Conservation (phyloP, 371 early-diverging fungal species). For the Apophysomyces trapeziformis region DNA sequence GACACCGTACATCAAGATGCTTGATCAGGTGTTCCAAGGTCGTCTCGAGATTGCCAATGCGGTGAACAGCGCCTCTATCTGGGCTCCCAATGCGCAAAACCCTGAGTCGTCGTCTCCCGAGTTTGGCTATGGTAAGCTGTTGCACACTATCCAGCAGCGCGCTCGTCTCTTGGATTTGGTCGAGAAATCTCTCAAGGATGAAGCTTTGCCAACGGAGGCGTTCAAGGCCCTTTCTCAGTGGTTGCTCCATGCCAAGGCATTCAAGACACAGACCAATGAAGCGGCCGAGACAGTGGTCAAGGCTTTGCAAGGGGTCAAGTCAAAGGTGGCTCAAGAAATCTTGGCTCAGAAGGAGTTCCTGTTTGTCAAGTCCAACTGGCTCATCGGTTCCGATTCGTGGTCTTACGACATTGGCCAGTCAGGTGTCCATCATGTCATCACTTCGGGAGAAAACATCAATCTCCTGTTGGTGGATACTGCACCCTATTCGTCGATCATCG, state of each 20-base stretch:
- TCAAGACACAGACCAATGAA: conserved; percentile 48
- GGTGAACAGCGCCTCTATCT: conserved; percentile 51
- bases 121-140: conserved; percentile 82
- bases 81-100: conserved; percentile 44
- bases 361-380: conserved; percentile 78
- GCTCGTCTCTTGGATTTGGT: conserved; percentile 68
- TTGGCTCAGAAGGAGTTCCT: conserved; percentile 45
- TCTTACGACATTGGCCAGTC: conserved; percentile 86
- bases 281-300: conserved; percentile 42
- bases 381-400: conserved; percentile 88
- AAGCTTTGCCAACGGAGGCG: conserved; percentile 52
- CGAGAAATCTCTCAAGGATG: conserved; percentile 57
- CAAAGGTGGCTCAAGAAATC: conserved; percentile 27
- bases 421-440: conserved; percentile 89
- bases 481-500: conserved; percentile 62
- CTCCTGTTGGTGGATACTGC: conserved; percentile 86
- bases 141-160: conserved; percentile 74
- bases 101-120: conserved; percentile 71
- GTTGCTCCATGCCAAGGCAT: conserved; percentile 66
- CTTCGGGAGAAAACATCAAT: conserved; percentile 85
- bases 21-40: conserved; percentile 76
- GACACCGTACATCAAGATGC: conserved; percentile 81
- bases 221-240: conserved; percentile 68
- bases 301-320: conserved; percentile 37
- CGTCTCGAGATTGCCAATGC: conserved; percentile 84